Evolutionary conservation across 192 early-diverging fungal species (phyloP), one percentile per base, ranked within the genome.

Genomic region (Gaertneriomyces sp.): DNA sequence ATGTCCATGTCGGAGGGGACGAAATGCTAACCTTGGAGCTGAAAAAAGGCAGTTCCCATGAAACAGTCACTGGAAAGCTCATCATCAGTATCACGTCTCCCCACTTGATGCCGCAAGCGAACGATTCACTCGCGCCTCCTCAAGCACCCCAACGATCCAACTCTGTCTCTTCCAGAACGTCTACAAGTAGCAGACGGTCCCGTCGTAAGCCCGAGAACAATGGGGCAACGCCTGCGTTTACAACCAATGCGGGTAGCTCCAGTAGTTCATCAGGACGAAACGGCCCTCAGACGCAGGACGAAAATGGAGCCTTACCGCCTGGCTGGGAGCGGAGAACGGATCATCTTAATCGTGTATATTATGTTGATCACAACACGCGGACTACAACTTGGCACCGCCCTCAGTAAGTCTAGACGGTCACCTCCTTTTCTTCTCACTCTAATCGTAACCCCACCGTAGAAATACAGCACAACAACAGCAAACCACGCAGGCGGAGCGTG

Each of bases 281-380:
- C 25, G 25, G 25, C 25, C 25, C 25, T 33, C 25, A 33, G 25
- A 33, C 25, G 25, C 87, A 90, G 64, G 87, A 89, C 64, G 72
- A 80, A 16, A 74, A 78, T 9, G 86, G 68, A 38, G 68, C 69
- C 20, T 55, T 76, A 20, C 74, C 72, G n/a, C 19, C 45, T 20
- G 91, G 95, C 45, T 99, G 96, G 96, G 96, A 99, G 83, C 84
- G 93, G 53, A 88, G 96, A 57, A 83, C 89, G 20, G 96, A 99
- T 83, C 89, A 94, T 68, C 69, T 95, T 50, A 91, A 93, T 7
- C 87, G 96, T 3, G 89, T 90, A 5, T 99, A 99, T 83, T 99
- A 95, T 78, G 94, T 99, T 17, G 95, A 99, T 77, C 96, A 99
- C 74, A 97, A 92, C 75, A 89, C 85, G n/a, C 86, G 95, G 42